Conservation (phyloP, 2,329 filamentous ascomycete genomes). For the Cordyceps militaris region DNA sequence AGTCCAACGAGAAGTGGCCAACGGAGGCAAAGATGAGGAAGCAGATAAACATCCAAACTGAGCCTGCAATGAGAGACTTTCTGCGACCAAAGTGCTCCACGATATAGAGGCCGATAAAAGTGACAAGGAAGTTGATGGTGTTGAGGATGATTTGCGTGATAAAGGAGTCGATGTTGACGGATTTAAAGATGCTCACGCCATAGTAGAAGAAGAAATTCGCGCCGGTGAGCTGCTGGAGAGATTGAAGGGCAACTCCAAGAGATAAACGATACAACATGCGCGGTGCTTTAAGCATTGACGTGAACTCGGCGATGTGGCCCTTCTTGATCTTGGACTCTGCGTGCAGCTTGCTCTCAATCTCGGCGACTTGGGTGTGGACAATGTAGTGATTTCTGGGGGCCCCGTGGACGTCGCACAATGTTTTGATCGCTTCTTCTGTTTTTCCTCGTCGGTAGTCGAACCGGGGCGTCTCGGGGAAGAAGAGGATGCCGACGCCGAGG, state of each 20-base stretch:
- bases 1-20: conserved; percentile 41
- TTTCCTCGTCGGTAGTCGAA: conserved; percentile 43
- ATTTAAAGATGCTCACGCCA: conserved; percentile 44
- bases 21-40: conserved; percentile 53
- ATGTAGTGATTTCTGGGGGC: conserved; percentile 35
- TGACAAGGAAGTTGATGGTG: conserved; percentile 60
- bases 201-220: conserved; percentile 64
- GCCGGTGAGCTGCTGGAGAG: conserved; percentile 56
- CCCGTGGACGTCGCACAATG: conserved; percentile 43
- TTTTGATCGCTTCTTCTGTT: conserved; percentile 38
- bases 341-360: conserved; percentile 46
- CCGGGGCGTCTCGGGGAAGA: conserved; percentile 46
- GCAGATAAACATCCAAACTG: conserved; percentile 52
- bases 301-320: conserved; percentile 39
- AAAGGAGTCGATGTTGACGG: conserved; percentile 49
- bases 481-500: conserved; percentile 41
- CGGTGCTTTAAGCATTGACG: conserved; percentile 57
- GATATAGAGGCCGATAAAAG: conserved; percentile 62
- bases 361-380: conserved; percentile 42
- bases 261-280: conserved; percentile 56
- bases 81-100: conserved; percentile 61
- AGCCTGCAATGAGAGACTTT: conserved; percentile 54
- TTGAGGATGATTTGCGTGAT: conserved; percentile 61
- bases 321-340: conserved; percentile 36
- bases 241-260: conserved; percentile 54